Conservation (phyloP, 805 yeast genomes). For the Wickerhamomyces sydowiorum region DNA sequence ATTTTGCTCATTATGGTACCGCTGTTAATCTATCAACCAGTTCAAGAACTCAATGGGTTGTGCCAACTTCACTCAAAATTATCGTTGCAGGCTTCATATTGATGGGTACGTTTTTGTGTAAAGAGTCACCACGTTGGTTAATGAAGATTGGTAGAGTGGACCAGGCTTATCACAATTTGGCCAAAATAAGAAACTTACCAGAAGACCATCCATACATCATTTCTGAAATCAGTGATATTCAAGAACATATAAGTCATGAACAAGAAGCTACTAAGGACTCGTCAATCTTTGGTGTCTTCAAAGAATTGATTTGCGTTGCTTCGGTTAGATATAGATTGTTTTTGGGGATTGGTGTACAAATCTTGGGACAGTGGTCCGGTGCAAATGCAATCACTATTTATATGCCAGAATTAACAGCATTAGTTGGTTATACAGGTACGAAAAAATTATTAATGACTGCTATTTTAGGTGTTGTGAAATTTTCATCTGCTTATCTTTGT, state of each 20-base stretch:
- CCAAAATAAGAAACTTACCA: conserved; percentile 39
- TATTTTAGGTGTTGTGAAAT: conserved; percentile 48
- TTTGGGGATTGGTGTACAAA: conserved; percentile 36
- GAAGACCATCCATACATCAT: conserved; percentile 43
- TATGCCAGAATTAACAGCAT: conserved; percentile 45
- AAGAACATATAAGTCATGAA: conserved; percentile 38
- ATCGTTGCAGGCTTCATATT: conserved; percentile 40
- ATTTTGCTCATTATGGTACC: conserved; percentile 47
- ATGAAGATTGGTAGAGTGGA: conserved; percentile 34
- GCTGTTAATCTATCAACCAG: conserved; percentile 35
- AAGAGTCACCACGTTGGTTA: conserved; percentile 43
- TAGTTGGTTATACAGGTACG: conserved; percentile 39
- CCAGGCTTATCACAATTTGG: conserved; percentile 35
- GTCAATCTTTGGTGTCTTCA: conserved; percentile 21
- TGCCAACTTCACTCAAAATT: conserved; percentile 44
- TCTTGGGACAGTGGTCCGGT: conserved; percentile 59
- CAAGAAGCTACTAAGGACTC: conserved; percentile 22
- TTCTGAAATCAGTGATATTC: conserved; percentile 45
- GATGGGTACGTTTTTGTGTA: conserved; percentile 36
- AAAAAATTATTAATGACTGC: conserved; percentile 43
- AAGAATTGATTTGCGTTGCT: conserved; percentile 30
- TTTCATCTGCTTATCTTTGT: conserved; percentile 39
- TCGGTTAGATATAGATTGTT: conserved; percentile 42
- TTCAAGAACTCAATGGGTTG: conserved; percentile 42
- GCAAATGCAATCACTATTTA: conserved; percentile 52